Evolutionary conservation across 2,329 filamentous ascomycete genomes (phyloP), one percentile per base, ranked within the genome.

Genomic region (Leptographium flavum): DNA sequence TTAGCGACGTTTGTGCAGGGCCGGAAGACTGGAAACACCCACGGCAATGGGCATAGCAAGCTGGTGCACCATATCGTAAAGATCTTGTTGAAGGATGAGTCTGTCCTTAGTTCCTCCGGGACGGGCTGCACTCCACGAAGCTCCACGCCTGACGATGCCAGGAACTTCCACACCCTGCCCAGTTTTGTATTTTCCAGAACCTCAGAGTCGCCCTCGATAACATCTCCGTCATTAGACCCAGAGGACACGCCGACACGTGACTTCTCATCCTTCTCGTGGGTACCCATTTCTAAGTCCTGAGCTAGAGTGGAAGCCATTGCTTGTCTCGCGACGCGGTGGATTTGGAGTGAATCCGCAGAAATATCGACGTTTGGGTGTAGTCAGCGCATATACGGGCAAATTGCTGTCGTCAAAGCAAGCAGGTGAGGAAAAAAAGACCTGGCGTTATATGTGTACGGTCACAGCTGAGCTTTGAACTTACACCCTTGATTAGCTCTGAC

Each of bases 31-130:
- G n/a, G n/a, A n/a, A n/a, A n/a, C n/a, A 56, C 61, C 54, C 50
- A 66, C 65, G 62, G 60, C 9, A 69, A 55, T 35, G 70, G 68
- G 47, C 70, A 70, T 43, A 60, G 57, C 51, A 68, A 70, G 52
- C 68, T 65, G 36, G 64, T 69, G 47, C 62, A 67, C 65, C 67
- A 71, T 9, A 70, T 50, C 6, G 67, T 69, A 27, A 70, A 70
- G 25, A 69, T 60, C 31, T 68, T 69, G 51, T 63, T 58, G 49
- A 65, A 68, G 21, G 57, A 56, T 11, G 59, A 65, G 23, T 61
- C 59, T 0, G 57, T 67, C 28, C 68, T 60, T 42, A 68, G 61
- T 47, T 66, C 60, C 10, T 62, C 42, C 2, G 67, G 60, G 35
- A 71, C 59, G 1, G 68, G 68, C 33, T 66, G 58, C 37, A 69